phyloP scores from a whole-genome alignment of 495 filamentous ascomycete genomes.

The Beverwykella pulmonaria region DNA sequence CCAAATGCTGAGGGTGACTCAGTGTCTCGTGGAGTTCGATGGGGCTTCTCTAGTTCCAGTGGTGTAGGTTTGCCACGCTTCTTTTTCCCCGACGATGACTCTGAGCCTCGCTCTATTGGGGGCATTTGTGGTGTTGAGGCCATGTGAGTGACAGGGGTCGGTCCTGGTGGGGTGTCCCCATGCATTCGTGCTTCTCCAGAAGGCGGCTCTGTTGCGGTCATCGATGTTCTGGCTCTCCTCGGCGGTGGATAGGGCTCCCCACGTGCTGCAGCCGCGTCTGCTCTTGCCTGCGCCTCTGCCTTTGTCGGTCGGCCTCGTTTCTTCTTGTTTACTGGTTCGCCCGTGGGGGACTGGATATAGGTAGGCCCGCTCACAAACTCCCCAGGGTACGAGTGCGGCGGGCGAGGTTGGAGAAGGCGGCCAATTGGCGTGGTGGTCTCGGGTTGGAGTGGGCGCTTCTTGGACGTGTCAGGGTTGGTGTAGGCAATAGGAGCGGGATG shows the following conservation, averaged over 20 bases:
- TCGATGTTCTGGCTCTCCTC: constrained; percentile 25
- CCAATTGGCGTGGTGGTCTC: constrained; percentile 32
- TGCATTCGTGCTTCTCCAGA: constrained; percentile 18
- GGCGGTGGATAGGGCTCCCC: constrained; percentile 34
- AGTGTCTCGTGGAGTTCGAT: constrained; percentile 20
- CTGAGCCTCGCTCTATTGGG: constrained; percentile 26
- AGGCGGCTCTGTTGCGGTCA: constrained; percentile 18
- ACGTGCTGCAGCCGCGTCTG: constrained; percentile 33
- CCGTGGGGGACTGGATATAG: constrained; percentile 26
- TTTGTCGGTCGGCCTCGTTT: constrained; percentile 53
- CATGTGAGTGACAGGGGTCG: background rate
- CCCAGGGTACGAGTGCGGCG: constrained; percentile 28
- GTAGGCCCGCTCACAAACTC: constrained; percentile 32
- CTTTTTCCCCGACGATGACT: constrained; percentile 36
- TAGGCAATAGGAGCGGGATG: constrained; percentile 30
- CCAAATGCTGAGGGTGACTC: constrained; percentile 32
- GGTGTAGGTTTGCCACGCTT: constrained; percentile 34
- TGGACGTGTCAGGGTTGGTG: constrained; percentile 33
- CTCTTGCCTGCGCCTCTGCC: constrained; percentile 43
- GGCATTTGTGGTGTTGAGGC: constrained; percentile 20
- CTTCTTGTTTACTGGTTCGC: constrained; percentile 52
- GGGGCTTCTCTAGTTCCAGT: constrained; percentile 33
- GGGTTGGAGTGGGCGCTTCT: constrained; percentile 37
- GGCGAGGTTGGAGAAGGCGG: constrained; percentile 44
- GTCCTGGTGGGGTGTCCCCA: constrained; percentile 20